phyloP scores from a whole-genome alignment of 2,329 filamentous ascomycete genomes.

The Dothistroma septosporum region DNA sequence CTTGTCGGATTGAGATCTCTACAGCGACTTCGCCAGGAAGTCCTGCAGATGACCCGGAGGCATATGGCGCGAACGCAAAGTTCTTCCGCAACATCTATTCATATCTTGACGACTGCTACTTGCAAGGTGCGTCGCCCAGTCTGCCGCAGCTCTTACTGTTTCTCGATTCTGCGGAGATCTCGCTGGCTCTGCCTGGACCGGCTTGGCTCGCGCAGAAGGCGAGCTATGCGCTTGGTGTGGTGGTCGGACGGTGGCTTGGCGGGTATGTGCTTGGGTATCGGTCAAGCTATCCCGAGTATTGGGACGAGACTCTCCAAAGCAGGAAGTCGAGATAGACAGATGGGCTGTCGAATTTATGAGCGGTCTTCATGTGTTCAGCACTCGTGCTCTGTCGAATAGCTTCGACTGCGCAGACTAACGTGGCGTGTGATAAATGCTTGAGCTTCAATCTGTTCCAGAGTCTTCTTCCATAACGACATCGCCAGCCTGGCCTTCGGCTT shows the following conservation, averaged over 20 bases:
- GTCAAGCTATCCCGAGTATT: slow-evolving; percentile 24
- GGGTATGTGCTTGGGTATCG: slow-evolving; percentile 20
- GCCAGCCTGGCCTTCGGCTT: slow-evolving; percentile 15
- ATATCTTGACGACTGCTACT: slow-evolving; percentile 31
- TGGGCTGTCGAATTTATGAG: not conserved
- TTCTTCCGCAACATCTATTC: slow-evolving; percentile 32
- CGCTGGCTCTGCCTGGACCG: slow-evolving; percentile 29
- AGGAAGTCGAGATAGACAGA: slow-evolving; percentile 5
- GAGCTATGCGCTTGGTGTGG: slow-evolving; percentile 26
- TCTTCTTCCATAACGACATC: slow-evolving; percentile 1
- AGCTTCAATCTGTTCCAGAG: not conserved
- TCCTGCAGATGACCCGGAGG: slow-evolving; percentile 14
- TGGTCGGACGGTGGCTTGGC: slow-evolving; percentile 28
- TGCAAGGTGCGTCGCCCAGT: slow-evolving; percentile 22
- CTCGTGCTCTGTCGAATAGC: not conserved
- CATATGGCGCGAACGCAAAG: slow-evolving; percentile 23
- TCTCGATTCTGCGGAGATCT: slow-evolving; percentile 29
- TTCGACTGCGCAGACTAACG: not conserved
- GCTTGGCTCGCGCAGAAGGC: slow-evolving; percentile 22
- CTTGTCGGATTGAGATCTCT: slow-evolving; percentile 28
- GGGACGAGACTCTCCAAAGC: slow-evolving; percentile 6
- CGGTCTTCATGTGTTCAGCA: not conserved
- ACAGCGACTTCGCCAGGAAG: slow-evolving; percentile 17
- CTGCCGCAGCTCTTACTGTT: slow-evolving; percentile 29
- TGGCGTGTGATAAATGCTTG: not conserved